Conservation (phyloP, 108 stramenopile genomes). For the Nitzschia sp. region DNA sequence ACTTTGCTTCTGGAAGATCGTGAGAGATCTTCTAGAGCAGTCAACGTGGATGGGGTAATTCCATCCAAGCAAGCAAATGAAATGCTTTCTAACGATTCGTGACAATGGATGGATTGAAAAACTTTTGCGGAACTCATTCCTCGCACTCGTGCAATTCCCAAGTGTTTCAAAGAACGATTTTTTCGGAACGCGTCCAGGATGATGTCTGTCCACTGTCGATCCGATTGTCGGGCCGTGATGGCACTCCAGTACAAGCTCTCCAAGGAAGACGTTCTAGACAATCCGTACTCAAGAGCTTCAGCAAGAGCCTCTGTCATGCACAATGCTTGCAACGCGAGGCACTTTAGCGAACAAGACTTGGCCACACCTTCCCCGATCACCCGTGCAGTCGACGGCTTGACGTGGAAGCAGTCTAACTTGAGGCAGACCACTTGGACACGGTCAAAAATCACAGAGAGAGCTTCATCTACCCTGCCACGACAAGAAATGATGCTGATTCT, state of each 20-base stretch:
- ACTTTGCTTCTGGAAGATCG: not conserved
- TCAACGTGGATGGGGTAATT: not conserved
- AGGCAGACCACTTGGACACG: not conserved
- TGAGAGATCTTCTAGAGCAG: not conserved
- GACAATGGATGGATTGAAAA: not conserved
- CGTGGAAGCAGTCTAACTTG: not conserved
- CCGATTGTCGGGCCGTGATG: not conserved
- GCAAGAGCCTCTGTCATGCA: not conserved
- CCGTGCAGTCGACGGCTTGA: not conserved
- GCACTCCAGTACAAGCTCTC: not conserved
- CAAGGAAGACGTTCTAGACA: not conserved
- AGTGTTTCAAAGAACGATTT: not conserved
- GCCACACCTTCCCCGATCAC: not conserved
- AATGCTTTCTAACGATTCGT: not conserved
- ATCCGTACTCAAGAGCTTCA: not conserved
- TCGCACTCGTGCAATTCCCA: slow-evolving; percentile 1
- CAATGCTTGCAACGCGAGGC: not conserved
- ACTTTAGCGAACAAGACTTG: not conserved
- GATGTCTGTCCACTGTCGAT: not conserved
- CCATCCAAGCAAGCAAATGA: slow-evolving; percentile 4
- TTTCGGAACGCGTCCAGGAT: not conserved
- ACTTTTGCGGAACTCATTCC: not conserved
- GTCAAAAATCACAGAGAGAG: not conserved
- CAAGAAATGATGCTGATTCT: not conserved
- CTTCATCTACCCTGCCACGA: slow-evolving; percentile 2